phyloP scores from a whole-genome alignment of 495 filamentous ascomycete species.

The Poronia punctata region DNA sequence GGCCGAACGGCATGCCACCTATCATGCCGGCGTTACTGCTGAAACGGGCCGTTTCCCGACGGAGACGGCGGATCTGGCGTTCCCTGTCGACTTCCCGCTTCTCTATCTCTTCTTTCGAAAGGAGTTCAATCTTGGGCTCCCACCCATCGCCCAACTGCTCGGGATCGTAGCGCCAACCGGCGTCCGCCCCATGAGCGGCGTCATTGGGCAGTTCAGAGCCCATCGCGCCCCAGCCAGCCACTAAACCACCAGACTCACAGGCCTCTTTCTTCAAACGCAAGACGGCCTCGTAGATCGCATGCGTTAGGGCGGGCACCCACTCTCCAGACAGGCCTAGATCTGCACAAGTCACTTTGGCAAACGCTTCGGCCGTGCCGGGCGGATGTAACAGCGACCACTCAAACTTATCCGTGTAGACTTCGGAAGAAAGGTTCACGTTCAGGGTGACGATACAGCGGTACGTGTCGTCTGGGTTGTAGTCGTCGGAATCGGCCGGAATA shows the following conservation, averaged over 20 bases:
- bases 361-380: constrained; percentile 82
- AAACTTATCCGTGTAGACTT: constrained; percentile 93
- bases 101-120: constrained; percentile 96
- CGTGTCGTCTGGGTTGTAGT: constrained; percentile 78
- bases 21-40: constrained; percentile 74
- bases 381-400: constrained; percentile 96
- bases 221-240: constrained; percentile 61
- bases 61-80: constrained; percentile 74
- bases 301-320: constrained; percentile 89
- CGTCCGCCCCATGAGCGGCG: constrained; percentile 66
- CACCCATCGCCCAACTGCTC: constrained; percentile 86
- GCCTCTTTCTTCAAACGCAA: constrained; percentile 92
- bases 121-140: constrained; percentile 85
- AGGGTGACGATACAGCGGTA: constrained; percentile 87
- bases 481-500: constrained; percentile 44
- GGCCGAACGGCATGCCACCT: constrained; percentile 53
- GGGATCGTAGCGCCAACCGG: constrained; percentile 90
- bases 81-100: constrained; percentile 94
- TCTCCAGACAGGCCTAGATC: constrained; percentile 85
- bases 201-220: constrained; percentile 84
- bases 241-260: constrained; percentile 76
- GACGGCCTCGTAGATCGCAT: constrained; percentile 95
- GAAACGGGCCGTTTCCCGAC: constrained; percentile 88
- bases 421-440: constrained; percentile 86
- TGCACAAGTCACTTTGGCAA: constrained; percentile 85